Percentiles rank a stretch among this genome's conserved stretches.
phyloP scores from a whole-genome alignment of 2,329 filamentous ascomycete genomes.

The Chaetomiaceae sp. region DNA sequence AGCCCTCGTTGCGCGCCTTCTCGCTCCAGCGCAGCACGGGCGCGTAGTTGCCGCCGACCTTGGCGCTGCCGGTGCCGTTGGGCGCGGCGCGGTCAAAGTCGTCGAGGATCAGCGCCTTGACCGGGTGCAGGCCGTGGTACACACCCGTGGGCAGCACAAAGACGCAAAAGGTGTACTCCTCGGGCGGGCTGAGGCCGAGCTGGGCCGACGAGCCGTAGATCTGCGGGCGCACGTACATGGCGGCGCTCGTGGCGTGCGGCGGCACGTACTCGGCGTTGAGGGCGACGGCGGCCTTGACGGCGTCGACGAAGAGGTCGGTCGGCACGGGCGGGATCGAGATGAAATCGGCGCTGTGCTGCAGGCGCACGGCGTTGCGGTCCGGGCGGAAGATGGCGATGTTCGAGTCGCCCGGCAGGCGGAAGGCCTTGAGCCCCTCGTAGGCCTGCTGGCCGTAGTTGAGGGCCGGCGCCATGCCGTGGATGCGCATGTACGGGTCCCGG shows the following conservation, averaged over 20 bases:
- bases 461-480: constrained; percentile 92
- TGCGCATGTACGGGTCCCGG: constrained; percentile 73
- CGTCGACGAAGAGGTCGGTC: constrained; percentile 67
- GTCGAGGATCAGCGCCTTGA: constrained; percentile 83
- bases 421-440: constrained; percentile 97
- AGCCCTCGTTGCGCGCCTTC: constrained; percentile 71
- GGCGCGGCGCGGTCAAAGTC: constrained; percentile 94
- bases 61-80: constrained; percentile 83
- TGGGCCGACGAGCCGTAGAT: constrained; percentile 85
- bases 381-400: constrained; percentile 84
- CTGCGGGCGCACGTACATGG: constrained; percentile 88
- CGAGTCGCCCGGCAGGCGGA: constrained; percentile 66
- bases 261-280: constrained; percentile 90
- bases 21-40: constrained; percentile 87
- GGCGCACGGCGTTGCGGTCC: constrained; percentile 73
- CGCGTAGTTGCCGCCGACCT: constrained; percentile 93
- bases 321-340: constrained; percentile 81
- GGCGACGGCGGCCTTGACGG: constrained; percentile 74
- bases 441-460: constrained; percentile 98
- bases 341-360: constrained; percentile 79
- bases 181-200: constrained; percentile 77
- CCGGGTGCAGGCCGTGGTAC: constrained; percentile 84
- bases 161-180: constrained; percentile 88
- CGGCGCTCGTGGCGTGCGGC: constrained; percentile 80
- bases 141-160: constrained; percentile 90